These are phyloP conservation scores for Ascocoryne sarcoides DNA, from an alignment of 2,329 filamentous ascomycete species.

Conservation along the genomic window DNA sequence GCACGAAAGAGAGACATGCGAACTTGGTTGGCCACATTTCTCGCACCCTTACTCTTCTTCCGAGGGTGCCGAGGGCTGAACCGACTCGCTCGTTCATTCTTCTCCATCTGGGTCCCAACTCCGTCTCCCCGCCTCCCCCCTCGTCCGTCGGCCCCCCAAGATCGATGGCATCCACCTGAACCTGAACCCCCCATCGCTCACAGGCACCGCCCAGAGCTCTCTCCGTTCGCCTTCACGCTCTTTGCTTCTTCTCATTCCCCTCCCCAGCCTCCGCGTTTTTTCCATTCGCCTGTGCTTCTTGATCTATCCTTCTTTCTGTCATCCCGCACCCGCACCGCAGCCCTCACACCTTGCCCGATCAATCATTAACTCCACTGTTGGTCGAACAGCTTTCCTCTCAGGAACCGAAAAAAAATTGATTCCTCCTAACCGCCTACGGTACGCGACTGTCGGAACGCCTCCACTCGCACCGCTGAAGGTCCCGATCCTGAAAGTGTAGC, in stretches of 20 bases:
- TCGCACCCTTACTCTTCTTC: constrained; percentile 1
- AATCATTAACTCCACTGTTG: constrained; percentile 27
- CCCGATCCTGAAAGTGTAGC: constrained; percentile 5
- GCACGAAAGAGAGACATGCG: not conserved
- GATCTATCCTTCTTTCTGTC: constrained; percentile 28
- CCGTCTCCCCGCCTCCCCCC: not conserved
- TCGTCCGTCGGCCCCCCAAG: not conserved
- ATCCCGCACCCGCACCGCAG: constrained; percentile 23
- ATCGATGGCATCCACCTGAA: not conserved
- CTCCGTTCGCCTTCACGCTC: not conserved
- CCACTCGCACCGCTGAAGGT: constrained; percentile 7
- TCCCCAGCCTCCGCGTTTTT: constrained; percentile 15
- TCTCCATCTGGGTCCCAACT: not conserved
- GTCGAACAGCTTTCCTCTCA: constrained; percentile 20
- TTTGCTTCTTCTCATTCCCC: not conserved
- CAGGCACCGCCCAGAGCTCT: constrained; percentile 1
- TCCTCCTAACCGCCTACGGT: not conserved
- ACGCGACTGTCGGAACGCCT: constrained; percentile 6
- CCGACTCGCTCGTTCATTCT: too few species aligned
- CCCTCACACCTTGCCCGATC: constrained; percentile 27
- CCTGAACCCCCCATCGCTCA: too few species aligned
- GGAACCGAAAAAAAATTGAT: too few species aligned
- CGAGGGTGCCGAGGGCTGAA: not conserved
- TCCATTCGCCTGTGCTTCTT: constrained; percentile 19
- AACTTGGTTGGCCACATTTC: constrained; percentile 2